These are phyloP conservation scores for Chrysosporium keratinophilum DNA, from an alignment of 2,329 filamentous ascomycete species.

Conservation along the genomic window DNA sequence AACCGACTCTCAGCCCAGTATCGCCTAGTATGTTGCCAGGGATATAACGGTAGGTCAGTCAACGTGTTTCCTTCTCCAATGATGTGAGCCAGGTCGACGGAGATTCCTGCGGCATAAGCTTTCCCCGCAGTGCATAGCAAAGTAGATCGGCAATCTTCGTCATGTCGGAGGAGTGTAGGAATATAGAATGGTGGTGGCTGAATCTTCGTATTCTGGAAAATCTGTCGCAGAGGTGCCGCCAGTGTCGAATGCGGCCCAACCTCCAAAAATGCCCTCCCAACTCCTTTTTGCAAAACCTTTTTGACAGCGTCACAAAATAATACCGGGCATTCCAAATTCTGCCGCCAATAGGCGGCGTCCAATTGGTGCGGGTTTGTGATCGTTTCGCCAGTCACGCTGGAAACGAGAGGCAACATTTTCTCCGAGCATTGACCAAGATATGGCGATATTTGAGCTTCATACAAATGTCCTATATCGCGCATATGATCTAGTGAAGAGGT, in stretches of 20 bases:
- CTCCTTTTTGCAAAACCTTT: conserved; percentile 1
- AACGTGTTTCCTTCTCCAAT: conserved; percentile 7
- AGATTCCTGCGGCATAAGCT: background rate
- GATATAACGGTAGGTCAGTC: conserved; percentile 23
- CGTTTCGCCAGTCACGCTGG: conserved; percentile 12
- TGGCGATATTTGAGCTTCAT: background rate
- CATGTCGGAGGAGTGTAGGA: background rate
- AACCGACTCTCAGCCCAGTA: conserved; percentile 23
- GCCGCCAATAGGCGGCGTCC: conserved; percentile 7
- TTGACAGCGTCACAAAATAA: conserved; percentile 1
- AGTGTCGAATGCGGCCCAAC: conserved; percentile 13
- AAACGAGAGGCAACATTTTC: background rate
- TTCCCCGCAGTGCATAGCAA: conserved; percentile 4
- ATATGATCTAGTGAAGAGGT: background rate
- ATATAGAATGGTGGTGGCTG: background rate
- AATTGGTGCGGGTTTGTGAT: background rate
- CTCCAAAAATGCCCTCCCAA: conserved; percentile 8
- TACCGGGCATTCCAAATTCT: conserved; percentile 17
- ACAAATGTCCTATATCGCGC: background rate
- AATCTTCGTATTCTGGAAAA: background rate
- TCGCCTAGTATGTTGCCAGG: conserved; percentile 19
- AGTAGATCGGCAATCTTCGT: conserved; percentile 4
- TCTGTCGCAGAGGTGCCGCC: conserved; percentile 8
- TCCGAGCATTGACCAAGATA: background rate
- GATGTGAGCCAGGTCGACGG: conserved; percentile 3